phyloP scores from a whole-genome alignment of 352 stramenopile genomes.

The Saprolegnia diclina region DNA sequence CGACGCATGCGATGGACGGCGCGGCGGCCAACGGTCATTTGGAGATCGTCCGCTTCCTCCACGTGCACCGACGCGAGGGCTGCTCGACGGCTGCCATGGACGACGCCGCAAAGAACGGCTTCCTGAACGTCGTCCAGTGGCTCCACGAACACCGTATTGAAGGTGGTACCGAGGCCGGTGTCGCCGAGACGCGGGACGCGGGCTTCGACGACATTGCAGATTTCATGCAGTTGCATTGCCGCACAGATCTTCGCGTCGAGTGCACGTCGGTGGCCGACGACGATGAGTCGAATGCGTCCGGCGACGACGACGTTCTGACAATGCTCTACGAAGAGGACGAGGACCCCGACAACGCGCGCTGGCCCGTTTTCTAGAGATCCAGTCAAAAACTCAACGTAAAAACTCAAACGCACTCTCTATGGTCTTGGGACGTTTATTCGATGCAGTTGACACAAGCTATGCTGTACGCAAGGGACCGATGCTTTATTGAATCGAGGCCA shows the following conservation, averaged over 20 bases:
- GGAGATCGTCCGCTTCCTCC: conserved; percentile 19
- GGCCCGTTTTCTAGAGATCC: no score
- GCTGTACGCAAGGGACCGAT: no score
- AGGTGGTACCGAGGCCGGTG: conserved; percentile 1
- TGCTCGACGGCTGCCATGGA: conserved; percentile 26
- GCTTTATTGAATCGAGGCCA: no score
- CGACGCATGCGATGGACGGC: conserved; percentile 16
- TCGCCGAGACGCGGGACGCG: background rate
- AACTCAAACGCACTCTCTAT: no score
- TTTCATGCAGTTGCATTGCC: conserved; percentile 11
- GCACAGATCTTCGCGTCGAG: background rate
- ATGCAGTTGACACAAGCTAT: no score
- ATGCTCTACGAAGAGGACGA: no score
- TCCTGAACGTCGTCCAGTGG: conserved; percentile 25
- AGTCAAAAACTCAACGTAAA: no score
- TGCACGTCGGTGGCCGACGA: background rate
- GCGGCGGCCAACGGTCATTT: conserved; percentile 18
- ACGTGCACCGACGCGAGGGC: conserved; percentile 15
- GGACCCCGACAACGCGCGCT: no score
- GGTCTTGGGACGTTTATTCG: no score
- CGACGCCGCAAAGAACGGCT: conserved; percentile 26
- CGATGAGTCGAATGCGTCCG: background rate
- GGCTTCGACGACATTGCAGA: conserved; percentile 5
- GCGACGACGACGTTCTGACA: background rate
- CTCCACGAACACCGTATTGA: conserved; percentile 12